Percentiles rank a stretch among this genome's conserved stretches.
Evolutionary conservation across 768 basidiomycete genomes (phyloP).

Genomic region (Cystobasidium ongulense): DNA sequence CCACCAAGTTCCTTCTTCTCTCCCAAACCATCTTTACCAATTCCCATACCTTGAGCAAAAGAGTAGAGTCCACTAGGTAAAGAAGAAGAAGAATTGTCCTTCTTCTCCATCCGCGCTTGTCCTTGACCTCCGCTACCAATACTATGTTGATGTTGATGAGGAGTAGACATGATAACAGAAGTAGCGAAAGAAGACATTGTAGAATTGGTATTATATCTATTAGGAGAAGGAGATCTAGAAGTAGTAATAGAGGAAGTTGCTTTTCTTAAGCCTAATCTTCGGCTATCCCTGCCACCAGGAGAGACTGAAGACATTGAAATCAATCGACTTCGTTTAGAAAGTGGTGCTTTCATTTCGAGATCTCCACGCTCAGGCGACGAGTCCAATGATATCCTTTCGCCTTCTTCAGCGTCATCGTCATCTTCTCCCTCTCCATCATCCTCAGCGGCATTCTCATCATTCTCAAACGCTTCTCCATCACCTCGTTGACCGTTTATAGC

Average conservation of each 20-base stretch:
- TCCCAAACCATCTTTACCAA: too few relatives aligned
- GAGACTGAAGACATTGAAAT: not conserved
- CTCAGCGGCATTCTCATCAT: not conserved
- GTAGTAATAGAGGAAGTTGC: not conserved
- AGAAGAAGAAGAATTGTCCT: not conserved
- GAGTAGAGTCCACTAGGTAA: not conserved
- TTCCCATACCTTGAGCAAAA: not conserved
- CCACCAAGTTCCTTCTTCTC: not conserved
- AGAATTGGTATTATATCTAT: not conserved
- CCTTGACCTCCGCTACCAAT: not conserved
- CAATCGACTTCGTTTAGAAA: not conserved
- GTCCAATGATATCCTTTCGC: not conserved
- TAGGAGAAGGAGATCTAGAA: not conserved
- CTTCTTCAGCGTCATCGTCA: not conserved
- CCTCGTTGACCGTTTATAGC: not conserved
- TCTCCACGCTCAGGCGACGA: not conserved
- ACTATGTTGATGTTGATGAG: not conserved
- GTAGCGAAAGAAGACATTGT: not conserved
- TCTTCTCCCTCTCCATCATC: not conserved
- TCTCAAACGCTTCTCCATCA: too few relatives aligned
- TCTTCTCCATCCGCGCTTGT: not conserved
- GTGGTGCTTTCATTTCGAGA: not conserved
- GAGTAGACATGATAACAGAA: constrained; percentile 9
- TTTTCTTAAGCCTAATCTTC: not conserved
- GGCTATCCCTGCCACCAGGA: not conserved